Percentiles rank a stretch among this genome's conserved stretches.
Conservation (phyloP, 805 yeast genomes). For the Cyberlindnera meyerae region DNA sequence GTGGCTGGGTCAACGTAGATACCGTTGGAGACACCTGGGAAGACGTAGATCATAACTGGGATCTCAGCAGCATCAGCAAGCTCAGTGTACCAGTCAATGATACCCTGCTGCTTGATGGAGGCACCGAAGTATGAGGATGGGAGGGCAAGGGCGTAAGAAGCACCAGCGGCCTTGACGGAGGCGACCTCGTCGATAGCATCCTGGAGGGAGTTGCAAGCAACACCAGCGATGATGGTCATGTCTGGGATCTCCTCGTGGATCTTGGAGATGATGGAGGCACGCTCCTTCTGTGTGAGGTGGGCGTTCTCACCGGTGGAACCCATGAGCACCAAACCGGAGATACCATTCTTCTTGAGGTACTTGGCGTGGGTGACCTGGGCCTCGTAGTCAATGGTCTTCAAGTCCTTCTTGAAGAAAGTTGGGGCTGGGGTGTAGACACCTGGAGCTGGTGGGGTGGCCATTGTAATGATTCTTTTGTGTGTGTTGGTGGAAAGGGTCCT, state of each 20-base stretch:
- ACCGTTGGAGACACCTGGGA: slow-evolving; percentile 41
- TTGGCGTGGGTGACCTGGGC: slow-evolving; percentile 43
- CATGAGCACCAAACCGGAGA: slow-evolving; percentile 42
- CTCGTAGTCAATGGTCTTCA: slow-evolving; percentile 37
- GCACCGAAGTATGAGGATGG: slow-evolving; percentile 47
- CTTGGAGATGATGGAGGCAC: slow-evolving; percentile 31
- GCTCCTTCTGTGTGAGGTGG: slow-evolving; percentile 43
- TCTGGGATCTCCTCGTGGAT: slow-evolving; percentile 35
- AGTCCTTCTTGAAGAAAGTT: slow-evolving; percentile 45
- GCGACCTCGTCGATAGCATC: slow-evolving; percentile 40
- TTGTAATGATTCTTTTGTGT: neutral
- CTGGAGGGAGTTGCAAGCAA: slow-evolving; percentile 40
- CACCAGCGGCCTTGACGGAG: slow-evolving; percentile 34
- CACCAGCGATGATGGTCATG: slow-evolving; percentile 44
- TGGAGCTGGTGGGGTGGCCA: slow-evolving; percentile 26
- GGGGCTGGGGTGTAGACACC: slow-evolving; percentile 52
- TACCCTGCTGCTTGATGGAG: slow-evolving; percentile 40
- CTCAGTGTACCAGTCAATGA: slow-evolving; percentile 37
- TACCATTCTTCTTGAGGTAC: slow-evolving; percentile 38
- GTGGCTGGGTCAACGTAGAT: slow-evolving; percentile 32
- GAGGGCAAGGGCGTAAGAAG: slow-evolving; percentile 36
- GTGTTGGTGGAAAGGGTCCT: too few species aligned
- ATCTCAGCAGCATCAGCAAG: slow-evolving; percentile 35
- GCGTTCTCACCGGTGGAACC: slow-evolving; percentile 57
- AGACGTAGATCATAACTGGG: slow-evolving; percentile 39